Percentiles rank a stretch among this genome's conserved stretches.
phyloP scores from a whole-genome alignment of 257 asterid genomes.

The Linderniella brevidens region DNA sequence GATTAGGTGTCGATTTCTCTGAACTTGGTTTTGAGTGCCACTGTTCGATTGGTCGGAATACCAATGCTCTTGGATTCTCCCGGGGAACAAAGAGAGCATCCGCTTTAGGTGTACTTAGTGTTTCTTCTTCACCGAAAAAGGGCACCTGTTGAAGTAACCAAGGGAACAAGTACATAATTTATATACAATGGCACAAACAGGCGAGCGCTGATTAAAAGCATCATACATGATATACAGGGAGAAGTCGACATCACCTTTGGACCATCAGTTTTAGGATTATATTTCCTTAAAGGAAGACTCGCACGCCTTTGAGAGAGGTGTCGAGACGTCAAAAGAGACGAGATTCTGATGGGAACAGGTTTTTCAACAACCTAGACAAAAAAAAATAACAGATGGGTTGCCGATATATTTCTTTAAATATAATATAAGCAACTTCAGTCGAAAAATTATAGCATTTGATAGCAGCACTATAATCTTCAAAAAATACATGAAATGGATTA shows the following conservation, averaged over 20 bases:
- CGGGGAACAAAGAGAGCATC: constrained; percentile 87
- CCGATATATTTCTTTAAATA: constrained; percentile 2
- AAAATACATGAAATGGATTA: too few species aligned
- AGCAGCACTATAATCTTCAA: too few species aligned
- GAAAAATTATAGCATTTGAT: too few species aligned
- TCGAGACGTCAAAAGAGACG: constrained; percentile 73
- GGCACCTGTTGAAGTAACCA: constrained; percentile 38
- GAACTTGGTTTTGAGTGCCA: constrained; percentile 47
- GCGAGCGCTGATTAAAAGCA: neutral
- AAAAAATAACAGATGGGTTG: constrained; percentile 6
- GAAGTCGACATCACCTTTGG: constrained; percentile 38
- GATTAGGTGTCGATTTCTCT: constrained; percentile 28
- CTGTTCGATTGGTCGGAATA: constrained; percentile 72
- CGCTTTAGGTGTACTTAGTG: constrained; percentile 79
- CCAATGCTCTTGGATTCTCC: constrained; percentile 96
- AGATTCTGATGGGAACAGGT: constrained; percentile 59
- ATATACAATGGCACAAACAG: neutral
- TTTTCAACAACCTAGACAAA: constrained; percentile 68
- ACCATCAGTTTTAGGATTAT: constrained; percentile 63
- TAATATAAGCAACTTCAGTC: neutral
- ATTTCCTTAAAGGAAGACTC: constrained; percentile 76
- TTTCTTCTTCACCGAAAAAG: constrained; percentile 77
- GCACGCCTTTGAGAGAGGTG: constrained; percentile 91
- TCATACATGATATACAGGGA: too few species aligned
- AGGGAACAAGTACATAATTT: neutral